Evolutionary conservation across 176 grass and related monocot genomes (phyloP).

Genomic region (Tuctoria greenei): DNA sequence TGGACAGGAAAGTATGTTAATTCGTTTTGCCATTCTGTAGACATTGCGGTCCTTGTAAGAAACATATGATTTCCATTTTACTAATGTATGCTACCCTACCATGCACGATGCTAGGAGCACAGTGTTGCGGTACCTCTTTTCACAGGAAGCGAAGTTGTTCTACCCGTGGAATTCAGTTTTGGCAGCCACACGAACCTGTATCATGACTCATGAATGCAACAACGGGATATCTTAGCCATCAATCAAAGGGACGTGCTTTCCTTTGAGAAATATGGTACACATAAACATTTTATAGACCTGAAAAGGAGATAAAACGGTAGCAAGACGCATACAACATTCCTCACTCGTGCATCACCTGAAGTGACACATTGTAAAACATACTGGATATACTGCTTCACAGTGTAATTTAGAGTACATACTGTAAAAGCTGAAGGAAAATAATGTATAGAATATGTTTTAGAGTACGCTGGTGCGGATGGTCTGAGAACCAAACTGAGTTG

Average conservation of each 20-base stretch:
- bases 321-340: background rate
- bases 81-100: background rate
- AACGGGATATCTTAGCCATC: background rate
- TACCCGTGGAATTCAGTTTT: background rate
- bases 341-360: background rate
- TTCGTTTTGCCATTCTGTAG: too few relatives aligned
- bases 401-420: too few relatives aligned
- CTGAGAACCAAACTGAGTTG: background rate
- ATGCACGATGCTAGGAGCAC: background rate
- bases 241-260: too few relatives aligned
- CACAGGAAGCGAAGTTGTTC: background rate
- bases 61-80: constrained; percentile 3
- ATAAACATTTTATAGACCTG: background rate
- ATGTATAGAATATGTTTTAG: too few relatives aligned
- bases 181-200: background rate
- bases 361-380: too few relatives aligned
- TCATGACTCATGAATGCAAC: background rate
- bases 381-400: too few relatives aligned
- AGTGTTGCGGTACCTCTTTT: background rate
- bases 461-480: too few relatives aligned
- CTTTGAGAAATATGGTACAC: too few relatives aligned
- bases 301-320: too few relatives aligned
- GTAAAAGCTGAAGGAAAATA: too few relatives aligned
- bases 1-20: constrained; percentile 84
- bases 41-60: constrained; percentile 33